Percentiles rank a stretch among this genome's conserved stretches.
These are phyloP conservation scores for Antitrichia curtipendula DNA, from an alignment of 225 moss, liverwort and hornwort species.

Conservation along the genomic window DNA sequence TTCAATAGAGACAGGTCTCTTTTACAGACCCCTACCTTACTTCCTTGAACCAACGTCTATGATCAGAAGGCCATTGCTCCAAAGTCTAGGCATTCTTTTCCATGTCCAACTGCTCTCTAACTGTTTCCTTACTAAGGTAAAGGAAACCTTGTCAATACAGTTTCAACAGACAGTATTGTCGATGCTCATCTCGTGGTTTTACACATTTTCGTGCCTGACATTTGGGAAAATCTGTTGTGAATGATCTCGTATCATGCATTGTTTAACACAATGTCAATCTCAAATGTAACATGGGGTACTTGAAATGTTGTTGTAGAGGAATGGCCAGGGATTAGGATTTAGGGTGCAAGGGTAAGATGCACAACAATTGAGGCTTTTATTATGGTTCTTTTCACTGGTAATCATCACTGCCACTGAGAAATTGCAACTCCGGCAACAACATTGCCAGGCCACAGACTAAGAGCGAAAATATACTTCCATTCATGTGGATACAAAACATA, in stretches of 20 bases:
- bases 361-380: not conserved
- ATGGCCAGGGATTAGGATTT: not conserved
- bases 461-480: not conserved
- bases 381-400: not conserved
- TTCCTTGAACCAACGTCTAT: too few relatives aligned
- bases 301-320: not conserved
- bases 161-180: not conserved
- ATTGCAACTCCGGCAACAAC: not conserved
- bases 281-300: not conserved
- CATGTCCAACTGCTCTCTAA: not conserved
- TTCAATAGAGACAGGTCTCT: too few relatives aligned
- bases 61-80: too few relatives aligned
- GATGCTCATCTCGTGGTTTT: not conserved
- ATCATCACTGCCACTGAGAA: too few relatives aligned
- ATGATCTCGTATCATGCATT: not conserved
- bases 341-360: too few relatives aligned
- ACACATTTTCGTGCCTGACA: not conserved
- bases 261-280: not conserved
- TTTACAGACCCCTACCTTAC: too few relatives aligned
- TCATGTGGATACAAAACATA: not conserved
- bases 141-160: not conserved
- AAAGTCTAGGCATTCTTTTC: not conserved
- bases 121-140: not conserved
- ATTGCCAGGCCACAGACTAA: too few relatives aligned
- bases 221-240: not conserved